Percentiles rank a stretch among this genome's conserved stretches.
Evolutionary conservation across 1,139 yeast genomes (phyloP).

Genomic region (Kodamaea arcana): DNA sequence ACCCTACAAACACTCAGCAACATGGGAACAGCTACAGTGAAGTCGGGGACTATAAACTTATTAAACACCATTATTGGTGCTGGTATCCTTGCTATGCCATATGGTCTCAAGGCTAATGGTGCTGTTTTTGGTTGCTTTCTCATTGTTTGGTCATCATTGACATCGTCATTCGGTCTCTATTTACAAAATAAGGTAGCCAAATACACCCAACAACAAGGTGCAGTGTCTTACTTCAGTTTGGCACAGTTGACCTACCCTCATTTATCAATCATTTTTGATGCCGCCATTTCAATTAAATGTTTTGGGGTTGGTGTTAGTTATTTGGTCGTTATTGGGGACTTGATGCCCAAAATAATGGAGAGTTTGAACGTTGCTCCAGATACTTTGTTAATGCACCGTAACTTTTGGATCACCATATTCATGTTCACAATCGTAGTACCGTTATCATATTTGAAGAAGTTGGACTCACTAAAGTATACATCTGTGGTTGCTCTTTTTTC

Average conservation of each 20-base stretch:
- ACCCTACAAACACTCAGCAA: too few relatives aligned
- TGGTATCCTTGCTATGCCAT: slow-evolving; percentile 57
- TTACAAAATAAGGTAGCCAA: slow-evolving; percentile 49
- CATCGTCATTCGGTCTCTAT: slow-evolving; percentile 52
- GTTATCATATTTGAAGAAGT: slow-evolving; percentile 62
- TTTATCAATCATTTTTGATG: slow-evolving; percentile 37
- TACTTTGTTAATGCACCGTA: slow-evolving; percentile 38
- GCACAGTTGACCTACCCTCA: slow-evolving; percentile 55
- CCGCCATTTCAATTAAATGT: slow-evolving; percentile 59
- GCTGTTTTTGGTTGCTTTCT: slow-evolving; percentile 44
- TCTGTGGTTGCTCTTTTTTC: slow-evolving; percentile 80
- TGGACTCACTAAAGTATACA: slow-evolving; percentile 84
- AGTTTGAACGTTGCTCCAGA: slow-evolving; percentile 29
- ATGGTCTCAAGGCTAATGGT: slow-evolving; percentile 50
- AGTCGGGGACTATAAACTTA: slow-evolving; percentile 49
- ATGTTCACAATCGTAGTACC: slow-evolving; percentile 63
- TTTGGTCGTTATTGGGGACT: slow-evolving; percentile 82
- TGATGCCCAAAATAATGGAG: slow-evolving; percentile 73
- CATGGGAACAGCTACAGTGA: slow-evolving; percentile 35
- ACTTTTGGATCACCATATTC: slow-evolving; percentile 68
- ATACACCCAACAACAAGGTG: slow-evolving; percentile 45
- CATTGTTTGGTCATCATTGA: slow-evolving; percentile 44
- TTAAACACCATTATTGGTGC: slow-evolving; percentile 56
- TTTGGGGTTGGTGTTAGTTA: slow-evolving; percentile 92
- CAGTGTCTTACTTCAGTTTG: slow-evolving; percentile 50